A percentile compares a stretch with the other conserved stretches of the same genome.
Conservation (phyloP, 1,284 basidiomycete genomes). For the Singerocomus rubriflavus region DNA sequence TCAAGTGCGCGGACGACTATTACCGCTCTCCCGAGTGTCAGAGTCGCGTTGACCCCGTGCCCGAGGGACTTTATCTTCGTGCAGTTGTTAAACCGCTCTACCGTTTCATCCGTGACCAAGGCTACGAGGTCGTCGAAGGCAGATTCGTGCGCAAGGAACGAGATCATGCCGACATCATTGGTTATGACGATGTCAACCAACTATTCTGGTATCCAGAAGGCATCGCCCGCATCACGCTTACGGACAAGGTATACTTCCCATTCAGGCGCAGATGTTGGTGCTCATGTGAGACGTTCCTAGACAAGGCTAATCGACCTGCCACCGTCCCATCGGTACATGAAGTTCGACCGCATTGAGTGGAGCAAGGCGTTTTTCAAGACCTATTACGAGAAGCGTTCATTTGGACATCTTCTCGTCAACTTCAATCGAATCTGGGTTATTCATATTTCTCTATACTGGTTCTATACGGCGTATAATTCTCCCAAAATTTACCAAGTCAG, state of each 20-base stretch:
- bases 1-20: constrained; percentile 99
- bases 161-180: constrained; percentile 95
- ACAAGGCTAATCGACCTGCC: constrained; percentile 87
- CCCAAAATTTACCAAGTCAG: constrained; percentile 69
- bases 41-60: constrained; percentile 88
- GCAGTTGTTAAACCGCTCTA: constrained; percentile 96
- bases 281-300: constrained; percentile 35
- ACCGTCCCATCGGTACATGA: constrained; percentile 90
- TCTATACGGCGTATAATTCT: constrained; percentile 93
- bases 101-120: constrained; percentile 95
- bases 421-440: constrained; percentile 98
- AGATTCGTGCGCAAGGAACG: constrained; percentile 92
- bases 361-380: constrained; percentile 95
- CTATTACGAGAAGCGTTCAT: constrained; percentile 92
- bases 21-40: constrained; percentile 99
- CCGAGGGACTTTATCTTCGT: constrained; percentile 92
- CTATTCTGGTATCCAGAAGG: constrained; percentile 99
- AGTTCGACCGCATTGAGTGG: constrained; percentile 94
- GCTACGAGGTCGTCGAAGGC: constrained; percentile 95
- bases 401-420: constrained; percentile 93
- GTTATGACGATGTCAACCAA: constrained; percentile 99
- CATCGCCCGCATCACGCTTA: constrained; percentile 86
- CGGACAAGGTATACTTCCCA: constrained; percentile 68
- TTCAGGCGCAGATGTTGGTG: not conserved
- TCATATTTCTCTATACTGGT: constrained; percentile 90